A percentile compares a stretch with the other conserved stretches of the same genome.
Evolutionary conservation across 192 early-diverging fungal species (phyloP).

Genomic region (Backusella liffmaniae): DNA sequence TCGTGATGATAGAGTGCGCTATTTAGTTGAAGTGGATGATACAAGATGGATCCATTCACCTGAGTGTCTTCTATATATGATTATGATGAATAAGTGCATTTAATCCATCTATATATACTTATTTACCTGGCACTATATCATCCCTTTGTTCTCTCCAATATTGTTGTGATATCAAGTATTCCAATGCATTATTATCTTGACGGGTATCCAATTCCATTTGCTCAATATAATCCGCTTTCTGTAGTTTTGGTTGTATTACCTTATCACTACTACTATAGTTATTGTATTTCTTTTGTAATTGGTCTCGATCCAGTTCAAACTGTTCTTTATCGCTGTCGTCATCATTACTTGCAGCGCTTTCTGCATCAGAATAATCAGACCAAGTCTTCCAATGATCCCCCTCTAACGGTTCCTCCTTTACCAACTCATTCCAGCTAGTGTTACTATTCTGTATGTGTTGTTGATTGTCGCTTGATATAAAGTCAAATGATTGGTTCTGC

Average conservation of each 20-base stretch:
- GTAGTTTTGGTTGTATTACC: background rate
- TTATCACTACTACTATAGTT: background rate
- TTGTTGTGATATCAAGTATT: conserved; percentile 15
- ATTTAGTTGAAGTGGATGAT: conserved; percentile 2
- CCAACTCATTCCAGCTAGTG: conserved; percentile 26
- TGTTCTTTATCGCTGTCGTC: conserved; percentile 21
- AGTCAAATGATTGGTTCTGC: background rate
- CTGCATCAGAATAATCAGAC: background rate
- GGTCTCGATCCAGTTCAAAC: conserved; percentile 12
- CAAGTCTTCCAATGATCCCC: conserved; percentile 38
- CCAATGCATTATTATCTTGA: conserved; percentile 13
- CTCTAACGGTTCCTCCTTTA: conserved; percentile 36
- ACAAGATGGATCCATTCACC: background rate
- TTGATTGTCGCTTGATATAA: background rate
- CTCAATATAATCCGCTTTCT: background rate
- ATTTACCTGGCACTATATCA: background rate
- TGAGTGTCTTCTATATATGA: background rate
- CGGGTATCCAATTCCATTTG: conserved; percentile 11
- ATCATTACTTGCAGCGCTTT: conserved; percentile 7
- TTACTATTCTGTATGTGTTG: background rate
- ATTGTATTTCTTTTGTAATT: background rate
- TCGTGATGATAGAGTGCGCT: conserved; percentile 17
- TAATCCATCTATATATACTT: too few species aligned
- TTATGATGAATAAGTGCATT: background rate
- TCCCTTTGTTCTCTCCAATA: conserved; percentile 21